Conservation (phyloP, 2,329 filamentous ascomycete genomes). For the Beauveria rudraprayagi region DNA sequence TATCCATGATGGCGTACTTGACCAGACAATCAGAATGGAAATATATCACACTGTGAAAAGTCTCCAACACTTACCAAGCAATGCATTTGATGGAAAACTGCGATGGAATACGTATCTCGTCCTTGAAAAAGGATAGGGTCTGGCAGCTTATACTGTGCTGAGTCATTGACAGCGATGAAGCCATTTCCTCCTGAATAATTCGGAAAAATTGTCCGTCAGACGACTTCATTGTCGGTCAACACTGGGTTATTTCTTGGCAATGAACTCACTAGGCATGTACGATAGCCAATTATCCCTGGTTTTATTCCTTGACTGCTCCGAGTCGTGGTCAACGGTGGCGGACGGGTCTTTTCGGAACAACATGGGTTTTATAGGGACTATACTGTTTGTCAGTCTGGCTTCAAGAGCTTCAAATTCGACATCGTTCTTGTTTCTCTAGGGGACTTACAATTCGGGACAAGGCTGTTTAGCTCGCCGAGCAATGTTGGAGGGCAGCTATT, state of each 20-base stretch:
- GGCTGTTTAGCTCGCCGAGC: background rate
- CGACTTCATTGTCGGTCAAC: background rate
- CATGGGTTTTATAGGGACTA: background rate
- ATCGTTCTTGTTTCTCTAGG: too few relatives aligned
- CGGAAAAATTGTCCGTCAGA: background rate
- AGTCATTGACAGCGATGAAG: background rate
- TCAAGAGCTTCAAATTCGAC: too few relatives aligned
- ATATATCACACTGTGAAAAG: too few relatives aligned
- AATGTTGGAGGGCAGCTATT: background rate
- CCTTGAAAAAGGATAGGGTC: background rate
- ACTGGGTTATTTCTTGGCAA: fast-evolving
- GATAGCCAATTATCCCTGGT: background rate
- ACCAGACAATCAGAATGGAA: background rate
- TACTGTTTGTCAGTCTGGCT: too few relatives aligned
- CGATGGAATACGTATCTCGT: background rate
- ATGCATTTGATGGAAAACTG: background rate
- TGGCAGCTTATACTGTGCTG: background rate
- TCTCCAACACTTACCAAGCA: background rate
- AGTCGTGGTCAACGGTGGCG: background rate
- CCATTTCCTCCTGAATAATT: background rate
- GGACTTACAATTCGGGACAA: background rate
- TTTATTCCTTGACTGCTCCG: background rate
- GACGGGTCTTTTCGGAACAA: background rate
- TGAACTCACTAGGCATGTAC: background rate
- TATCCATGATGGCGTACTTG: background rate